Evolutionary conservation across 805 yeast genomes (phyloP), one percentile per base, ranked within the genome.

Genomic region (Starmerella sp.): DNA sequence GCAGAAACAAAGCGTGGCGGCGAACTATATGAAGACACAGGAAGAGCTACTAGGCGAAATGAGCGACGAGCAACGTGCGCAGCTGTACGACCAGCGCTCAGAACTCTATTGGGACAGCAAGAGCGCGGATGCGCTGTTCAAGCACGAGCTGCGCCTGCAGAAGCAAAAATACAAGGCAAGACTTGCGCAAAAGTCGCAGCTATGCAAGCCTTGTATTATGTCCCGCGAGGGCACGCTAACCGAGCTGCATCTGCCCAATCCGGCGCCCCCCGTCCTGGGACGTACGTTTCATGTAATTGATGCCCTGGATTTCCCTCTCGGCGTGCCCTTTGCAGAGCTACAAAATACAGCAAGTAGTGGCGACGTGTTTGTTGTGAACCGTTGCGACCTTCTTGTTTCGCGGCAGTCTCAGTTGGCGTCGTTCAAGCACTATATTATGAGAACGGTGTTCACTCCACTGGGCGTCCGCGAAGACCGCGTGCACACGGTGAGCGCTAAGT

Each of bases 251-350:
- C 17, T 36, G 14, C 59, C 61, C 28, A 51, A 63, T 61, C 4
- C 52, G 55, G 58, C 32, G 14, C n/a, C 34, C 11, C 38, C 2
- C 70, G 78, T n/a, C 28, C 87, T 82, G 2, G 61, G 4, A 61
- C 67, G 35, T 75, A 79, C 4, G 73, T 75, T 83, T 2, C 82
- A 84, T 63, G 79, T 85, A 1, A 71, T 83, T 9, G 82, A 84
- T 37, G 80, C 84, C 1, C 66, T 76, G 13, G 95, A 86, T 60
- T 86, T 86, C 64, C 96, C 96, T 1, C 50, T 58, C 4, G 58
- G 65, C 1, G 56, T 67, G 29, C 62, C 65, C 9, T 56, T 62
- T 15, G 14, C 15, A 14, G 37, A 34, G 7, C 13, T 29, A 1
- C 30, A 28, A 30, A 22, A 8, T 9, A 6, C 14, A 29, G 13